Evolutionary conservation across 805 yeast species (phyloP), one percentile per base, ranked within the genome.

Genomic region (Kurtzmaniella cleridarum): DNA sequence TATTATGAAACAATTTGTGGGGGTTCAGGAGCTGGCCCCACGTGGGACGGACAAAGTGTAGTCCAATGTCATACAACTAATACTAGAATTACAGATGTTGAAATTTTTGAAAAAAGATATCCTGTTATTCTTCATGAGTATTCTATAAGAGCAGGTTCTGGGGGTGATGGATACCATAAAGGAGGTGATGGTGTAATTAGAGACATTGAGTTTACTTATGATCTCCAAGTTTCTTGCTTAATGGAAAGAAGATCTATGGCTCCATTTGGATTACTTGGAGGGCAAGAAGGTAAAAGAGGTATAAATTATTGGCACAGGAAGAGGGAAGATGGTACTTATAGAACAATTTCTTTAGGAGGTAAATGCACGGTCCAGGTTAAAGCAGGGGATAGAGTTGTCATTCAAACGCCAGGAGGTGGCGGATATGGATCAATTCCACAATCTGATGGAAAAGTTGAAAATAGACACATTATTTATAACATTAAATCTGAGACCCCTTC

Each of bases 1-100:
- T 89, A 89, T 58, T 89, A 89, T 57, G 96, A 89, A 57, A 90
- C 97, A 0, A 88, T 90, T 43, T 93, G 95, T 42, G 97, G 97
- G 43, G 97, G 97, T 1, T 84, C 89, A 32, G 97, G 97, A 36
- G 97, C 97, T 2, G 89, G 91, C 1, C 76, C 83, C 1, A 79
- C 79, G 2, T 88, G 95, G 90, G 64, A 83, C 49, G 96, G 96
- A 33, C 83, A 81, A 37, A 75, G 82, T 43, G 96, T 87, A n/a
- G 95, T 89, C 2, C 96, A 89, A 53, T 85, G 95, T 5, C 93
- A 89, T 58, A 89, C 91, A 81, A 90, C 96, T 20, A 89, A 89
- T 60, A 89, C 97, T 2, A 73, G 95, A 53, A 86, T 89, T 60
- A 89, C 97, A 0, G 97, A 89, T 56, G 81, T 89, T 5, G 97